Evolutionary conservation across 176 grass and related monocot species (phyloP).

Genomic region (Puccinellia tenuiflora): DNA sequence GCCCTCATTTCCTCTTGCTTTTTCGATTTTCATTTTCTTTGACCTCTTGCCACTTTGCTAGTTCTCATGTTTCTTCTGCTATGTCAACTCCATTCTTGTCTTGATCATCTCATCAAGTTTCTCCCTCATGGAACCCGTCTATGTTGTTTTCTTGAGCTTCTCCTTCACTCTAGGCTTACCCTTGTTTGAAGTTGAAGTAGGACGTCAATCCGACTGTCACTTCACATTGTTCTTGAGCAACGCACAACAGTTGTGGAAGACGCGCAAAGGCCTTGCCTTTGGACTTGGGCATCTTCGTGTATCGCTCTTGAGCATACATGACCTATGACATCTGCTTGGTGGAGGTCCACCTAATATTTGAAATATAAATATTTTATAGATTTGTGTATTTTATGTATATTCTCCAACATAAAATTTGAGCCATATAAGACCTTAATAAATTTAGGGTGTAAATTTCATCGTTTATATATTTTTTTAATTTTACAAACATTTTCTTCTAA

Average conservation of each 20-base stretch:
- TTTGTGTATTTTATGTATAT: too few relatives aligned
- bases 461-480: too few relatives aligned
- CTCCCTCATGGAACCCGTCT: not conserved
- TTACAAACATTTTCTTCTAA: too few relatives aligned
- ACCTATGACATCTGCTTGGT: not conserved
- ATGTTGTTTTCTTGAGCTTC: not conserved
- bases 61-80: not conserved
- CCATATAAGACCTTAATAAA: too few relatives aligned
- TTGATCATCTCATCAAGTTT: not conserved
- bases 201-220: not conserved
- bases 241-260: not conserved
- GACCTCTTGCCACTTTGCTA: not conserved
- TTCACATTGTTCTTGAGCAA: not conserved
- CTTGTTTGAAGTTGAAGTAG: not conserved
- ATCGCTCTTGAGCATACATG: not conserved
- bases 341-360: too few relatives aligned
- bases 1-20: not conserved
- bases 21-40: not conserved
- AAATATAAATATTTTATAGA: too few relatives aligned
- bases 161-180: not conserved
- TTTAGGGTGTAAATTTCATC: too few relatives aligned
- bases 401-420: too few relatives aligned
- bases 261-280: not conserved
- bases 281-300: not conserved
- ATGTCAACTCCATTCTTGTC: not conserved